Evolutionary conservation across 225 moss, liverwort and hornwort genomes (phyloP).

Genomic region (Rhytidiadelphus loreus): DNA sequence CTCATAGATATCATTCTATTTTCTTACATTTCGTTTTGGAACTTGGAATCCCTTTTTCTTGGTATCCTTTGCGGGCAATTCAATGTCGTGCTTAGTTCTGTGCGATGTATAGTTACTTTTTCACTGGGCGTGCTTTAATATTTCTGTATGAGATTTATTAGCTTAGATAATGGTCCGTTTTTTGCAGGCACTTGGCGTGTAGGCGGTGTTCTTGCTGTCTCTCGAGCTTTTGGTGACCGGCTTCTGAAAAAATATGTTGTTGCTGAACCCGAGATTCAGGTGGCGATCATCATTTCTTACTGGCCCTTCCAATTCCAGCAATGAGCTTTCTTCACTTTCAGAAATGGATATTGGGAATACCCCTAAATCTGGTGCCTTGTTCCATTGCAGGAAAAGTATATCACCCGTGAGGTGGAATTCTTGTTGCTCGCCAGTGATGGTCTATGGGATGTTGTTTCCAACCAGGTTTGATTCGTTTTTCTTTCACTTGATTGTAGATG

Average conservation of each 20-base stretch:
- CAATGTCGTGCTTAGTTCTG: not conserved
- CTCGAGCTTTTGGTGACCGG: slow-evolving; percentile 93
- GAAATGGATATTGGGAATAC: not conserved
- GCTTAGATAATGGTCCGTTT: not conserved
- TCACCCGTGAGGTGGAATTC: slow-evolving; percentile 70
- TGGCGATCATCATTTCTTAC: not conserved
- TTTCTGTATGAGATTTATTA: not conserved
- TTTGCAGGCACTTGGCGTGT: slow-evolving; percentile 92
- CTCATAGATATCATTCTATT: not conserved
- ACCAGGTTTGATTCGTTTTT: slow-evolving; percentile 50
- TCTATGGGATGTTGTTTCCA: slow-evolving; percentile 88
- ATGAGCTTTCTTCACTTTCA: not conserved
- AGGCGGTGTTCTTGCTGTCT: slow-evolving; percentile 94
- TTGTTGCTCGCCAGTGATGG: slow-evolving; percentile 96
- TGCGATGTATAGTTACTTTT: not conserved
- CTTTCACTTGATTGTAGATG: not conserved
- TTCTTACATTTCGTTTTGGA: not conserved
- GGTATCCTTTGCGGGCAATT: not conserved
- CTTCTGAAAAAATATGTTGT: slow-evolving; percentile 92
- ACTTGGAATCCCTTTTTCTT: not conserved
- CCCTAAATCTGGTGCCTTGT: not conserved
- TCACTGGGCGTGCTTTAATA: not conserved
- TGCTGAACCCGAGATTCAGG: slow-evolving; percentile 94
- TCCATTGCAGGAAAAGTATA: slow-evolving; percentile 45
- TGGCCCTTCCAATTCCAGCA: not conserved